These are phyloP conservation scores for Pseudozyma pruni DNA, from an alignment of 1,284 basidiomycete species.

Conservation along the genomic window DNA sequence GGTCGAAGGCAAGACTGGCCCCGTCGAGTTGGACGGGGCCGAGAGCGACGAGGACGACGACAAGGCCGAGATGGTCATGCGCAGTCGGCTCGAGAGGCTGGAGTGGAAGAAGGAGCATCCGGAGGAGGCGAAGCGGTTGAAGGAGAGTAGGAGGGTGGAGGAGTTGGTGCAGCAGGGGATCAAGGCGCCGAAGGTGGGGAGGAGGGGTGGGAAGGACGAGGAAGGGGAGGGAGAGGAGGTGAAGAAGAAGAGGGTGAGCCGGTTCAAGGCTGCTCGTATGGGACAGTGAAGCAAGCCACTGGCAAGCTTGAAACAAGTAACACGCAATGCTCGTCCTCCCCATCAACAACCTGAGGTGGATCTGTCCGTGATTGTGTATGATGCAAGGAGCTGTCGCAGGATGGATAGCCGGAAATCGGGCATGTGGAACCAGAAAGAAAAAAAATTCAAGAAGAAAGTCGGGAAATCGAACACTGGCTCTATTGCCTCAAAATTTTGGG, in stretches of 20 bases:
- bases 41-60: slow-evolving; percentile 59
- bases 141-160: slow-evolving; percentile 17
- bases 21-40: slow-evolving; percentile 48
- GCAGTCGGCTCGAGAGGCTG: slow-evolving; percentile 43
- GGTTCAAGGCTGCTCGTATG: slow-evolving; percentile 50
- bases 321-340: no score
- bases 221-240: background rate
- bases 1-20: slow-evolving; percentile 27
- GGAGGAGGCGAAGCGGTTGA: slow-evolving; percentile 19
- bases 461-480: slow-evolving; percentile 1
- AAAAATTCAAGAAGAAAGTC: slow-evolving; percentile 4
- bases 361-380: background rate
- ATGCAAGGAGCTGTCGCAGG: background rate
- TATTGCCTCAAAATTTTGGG: background rate
- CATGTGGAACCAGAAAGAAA: slow-evolving; percentile 5
- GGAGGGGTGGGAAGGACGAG: slow-evolving; percentile 1
- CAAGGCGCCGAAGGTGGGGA: slow-evolving; percentile 6
- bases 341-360: no score
- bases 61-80: slow-evolving; percentile 52
- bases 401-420: slow-evolving; percentile 39
- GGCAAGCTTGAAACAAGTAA: no score
- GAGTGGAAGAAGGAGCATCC: slow-evolving; percentile 40
- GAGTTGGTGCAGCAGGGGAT: slow-evolving; percentile 19
- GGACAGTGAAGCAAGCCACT: slow-evolving; percentile 19
- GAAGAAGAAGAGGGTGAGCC: slow-evolving; percentile 37